Conservation (phyloP, 176 grass and related monocot species). For the Tuctoria greenei region DNA sequence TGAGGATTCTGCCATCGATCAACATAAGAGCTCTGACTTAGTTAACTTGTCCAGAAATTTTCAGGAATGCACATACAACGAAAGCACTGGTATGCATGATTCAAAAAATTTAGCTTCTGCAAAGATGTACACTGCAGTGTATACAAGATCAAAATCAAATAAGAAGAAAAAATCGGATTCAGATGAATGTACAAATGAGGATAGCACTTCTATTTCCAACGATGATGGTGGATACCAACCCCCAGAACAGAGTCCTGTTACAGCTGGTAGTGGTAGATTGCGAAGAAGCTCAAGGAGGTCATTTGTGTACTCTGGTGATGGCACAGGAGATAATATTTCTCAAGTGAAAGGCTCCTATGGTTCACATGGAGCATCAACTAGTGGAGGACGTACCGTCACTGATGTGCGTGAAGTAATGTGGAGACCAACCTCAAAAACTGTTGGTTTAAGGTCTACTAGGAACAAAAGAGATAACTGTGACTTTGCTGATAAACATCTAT, state of each 20-base stretch:
- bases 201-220: conserved; percentile 71
- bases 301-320: conserved; percentile 33
- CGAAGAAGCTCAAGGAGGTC: conserved; percentile 54
- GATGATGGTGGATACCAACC: conserved; percentile 59
- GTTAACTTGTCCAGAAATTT: conserved; percentile 43
- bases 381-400: conserved; percentile 50
- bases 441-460: conserved; percentile 82
- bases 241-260: conserved; percentile 48
- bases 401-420: conserved; percentile 47
- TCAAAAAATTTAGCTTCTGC: conserved; percentile 48
- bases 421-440: conserved; percentile 56
- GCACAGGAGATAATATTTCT: conserved; percentile 32
- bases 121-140: conserved; percentile 62
- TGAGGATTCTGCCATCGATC: conserved; percentile 47
- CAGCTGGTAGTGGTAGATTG: conserved; percentile 42
- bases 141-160: conserved; percentile 68
- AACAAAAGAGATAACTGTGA: conserved; percentile 67
- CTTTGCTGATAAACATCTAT: conserved; percentile 47
- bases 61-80: conserved; percentile 32
- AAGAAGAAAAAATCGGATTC: conserved; percentile 56
- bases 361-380: conserved; percentile 69
- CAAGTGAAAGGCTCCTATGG: conserved; percentile 53
- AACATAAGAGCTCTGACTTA: conserved; percentile 24
- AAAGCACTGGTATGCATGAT: conserved; percentile 34
- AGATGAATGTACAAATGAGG: conserved; percentile 54